phyloP scores from a whole-genome alignment of 2,329 filamentous ascomycete genomes.

The Xylariales sp. region DNA sequence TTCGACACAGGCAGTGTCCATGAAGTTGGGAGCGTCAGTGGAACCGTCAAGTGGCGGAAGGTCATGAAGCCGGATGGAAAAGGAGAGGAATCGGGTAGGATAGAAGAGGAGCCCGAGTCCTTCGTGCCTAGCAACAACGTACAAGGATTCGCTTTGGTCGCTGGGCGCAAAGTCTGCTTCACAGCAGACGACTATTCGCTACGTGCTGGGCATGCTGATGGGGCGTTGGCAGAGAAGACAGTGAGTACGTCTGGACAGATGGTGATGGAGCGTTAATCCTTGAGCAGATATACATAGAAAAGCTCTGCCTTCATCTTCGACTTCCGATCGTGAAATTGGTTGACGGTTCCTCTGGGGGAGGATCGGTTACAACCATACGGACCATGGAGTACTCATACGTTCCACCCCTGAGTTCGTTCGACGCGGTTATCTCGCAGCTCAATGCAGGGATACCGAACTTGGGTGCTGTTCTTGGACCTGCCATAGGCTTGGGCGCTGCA shows the following conservation, averaged over 20 bases:
- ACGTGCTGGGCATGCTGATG: constrained; percentile 60
- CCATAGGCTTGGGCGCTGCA: constrained; percentile 59
- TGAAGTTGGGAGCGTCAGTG: constrained; percentile 57
- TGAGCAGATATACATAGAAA: constrained; percentile 55
- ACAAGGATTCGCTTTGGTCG: constrained; percentile 51
- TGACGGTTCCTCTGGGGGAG: constrained; percentile 59
- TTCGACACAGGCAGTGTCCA: constrained; percentile 51
- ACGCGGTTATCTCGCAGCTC: constrained; percentile 50
- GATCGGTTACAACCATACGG: constrained; percentile 55
- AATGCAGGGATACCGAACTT: constrained; percentile 62
- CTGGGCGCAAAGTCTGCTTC: constrained; percentile 50
- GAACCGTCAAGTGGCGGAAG: constrained; percentile 49
- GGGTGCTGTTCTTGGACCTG: constrained; percentile 58
- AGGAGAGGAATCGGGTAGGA: constrained; percentile 45
- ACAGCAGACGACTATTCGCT: constrained; percentile 63
- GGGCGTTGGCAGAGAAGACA: constrained; percentile 52
- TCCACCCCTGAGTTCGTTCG: constrained; percentile 50
- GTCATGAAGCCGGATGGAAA: constrained; percentile 37
- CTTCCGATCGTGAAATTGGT: constrained; percentile 60
- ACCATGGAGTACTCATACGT: constrained; percentile 54
- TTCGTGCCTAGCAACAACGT: constrained; percentile 60
- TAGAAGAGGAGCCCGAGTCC: constrained; percentile 25
- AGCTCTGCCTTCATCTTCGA: constrained; percentile 51
- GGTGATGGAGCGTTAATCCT: no score
- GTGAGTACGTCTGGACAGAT: no score